Evolutionary conservation across 148 eudicot species (phyloP), one percentile per base, ranked within the genome.

Genomic region (Silene conica): DNA sequence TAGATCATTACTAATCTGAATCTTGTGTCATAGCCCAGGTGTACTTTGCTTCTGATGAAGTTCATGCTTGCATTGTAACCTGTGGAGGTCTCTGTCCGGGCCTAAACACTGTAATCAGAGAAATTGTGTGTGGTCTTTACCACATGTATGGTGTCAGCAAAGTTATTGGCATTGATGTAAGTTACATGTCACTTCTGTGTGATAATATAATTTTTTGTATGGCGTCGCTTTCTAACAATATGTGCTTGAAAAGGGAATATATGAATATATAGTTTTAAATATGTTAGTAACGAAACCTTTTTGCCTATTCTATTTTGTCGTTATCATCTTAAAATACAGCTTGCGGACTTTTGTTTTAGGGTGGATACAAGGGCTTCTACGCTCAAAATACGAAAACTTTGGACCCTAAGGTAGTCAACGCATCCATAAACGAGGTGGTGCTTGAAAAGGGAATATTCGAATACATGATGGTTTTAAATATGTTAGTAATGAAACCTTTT

Each of bases 51-150:
- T 74, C 93, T 63, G 97, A 81, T 73, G 92, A 92, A 78, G 97
- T 92, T 71, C 80, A 83, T 77, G 96, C 97, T 56, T 92, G 97
- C 85, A 82, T 92, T 62, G 97, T 92, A 64, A 92, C 97, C 56
- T 92, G 97, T 71, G 97, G 97, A 55, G 97, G 97, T 70, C 85
- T 92, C 61, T 92, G 97, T 78, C 97, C 97, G 1, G 97, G 97
- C 43, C 85, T 92, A 28, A 92, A 92, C 84, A 92, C 97, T 1
- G 97, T 92, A 76, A 85, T 90, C 76, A 84, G 97, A 80, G 97
- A 92, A 82, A 84, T 92, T 70, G 96, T 90, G 13, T 87, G 94
- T 45, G 86, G 83, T 54, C 93, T 92, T 41, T 88, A 87, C 82
- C 78, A 87, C 85, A 92, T 92, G 96, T 92, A 92, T 77, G 96